Conservation (phyloP, 306 rosid genomes). For the Abrus pulchellus region DNA sequence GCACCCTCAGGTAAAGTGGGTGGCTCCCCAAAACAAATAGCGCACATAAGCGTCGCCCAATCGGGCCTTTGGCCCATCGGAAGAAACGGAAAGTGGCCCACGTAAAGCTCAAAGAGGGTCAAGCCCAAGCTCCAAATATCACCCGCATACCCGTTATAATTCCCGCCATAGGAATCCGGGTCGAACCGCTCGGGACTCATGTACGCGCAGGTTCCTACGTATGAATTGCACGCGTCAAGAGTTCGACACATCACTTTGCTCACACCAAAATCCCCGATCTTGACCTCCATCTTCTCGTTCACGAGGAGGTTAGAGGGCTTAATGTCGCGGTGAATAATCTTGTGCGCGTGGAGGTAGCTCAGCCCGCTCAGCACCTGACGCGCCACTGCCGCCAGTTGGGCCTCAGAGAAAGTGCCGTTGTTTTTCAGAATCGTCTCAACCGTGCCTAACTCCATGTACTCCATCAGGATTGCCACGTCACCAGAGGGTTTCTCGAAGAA, state of each 20-base stretch:
- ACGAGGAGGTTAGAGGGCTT: constrained; percentile 74
- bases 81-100: constrained; percentile 80
- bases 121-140: constrained; percentile 87
- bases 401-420: constrained; percentile 62
- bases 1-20: constrained; percentile 63
- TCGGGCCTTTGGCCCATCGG: constrained; percentile 78
- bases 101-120: constrained; percentile 72
- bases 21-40: constrained; percentile 82
- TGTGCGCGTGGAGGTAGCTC: constrained; percentile 74
- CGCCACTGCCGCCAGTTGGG: constrained; percentile 58
- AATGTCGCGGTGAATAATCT: constrained; percentile 78
- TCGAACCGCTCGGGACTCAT: constrained; percentile 91
- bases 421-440: constrained; percentile 54
- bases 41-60: constrained; percentile 86
- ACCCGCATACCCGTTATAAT: constrained; percentile 69
- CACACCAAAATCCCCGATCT: constrained; percentile 81
- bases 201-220: constrained; percentile 84
- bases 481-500: constrained; percentile 72
- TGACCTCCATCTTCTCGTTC: constrained; percentile 63
- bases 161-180: constrained; percentile 76
- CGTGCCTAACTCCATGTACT: constrained; percentile 75
- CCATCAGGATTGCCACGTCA: constrained; percentile 75
- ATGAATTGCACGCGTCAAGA: constrained; percentile 70
- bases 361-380: constrained; percentile 71
- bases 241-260: constrained; percentile 74